phyloP scores from a whole-genome alignment of 2,329 filamentous ascomycete genomes.

The Colletotrichum lupini region DNA sequence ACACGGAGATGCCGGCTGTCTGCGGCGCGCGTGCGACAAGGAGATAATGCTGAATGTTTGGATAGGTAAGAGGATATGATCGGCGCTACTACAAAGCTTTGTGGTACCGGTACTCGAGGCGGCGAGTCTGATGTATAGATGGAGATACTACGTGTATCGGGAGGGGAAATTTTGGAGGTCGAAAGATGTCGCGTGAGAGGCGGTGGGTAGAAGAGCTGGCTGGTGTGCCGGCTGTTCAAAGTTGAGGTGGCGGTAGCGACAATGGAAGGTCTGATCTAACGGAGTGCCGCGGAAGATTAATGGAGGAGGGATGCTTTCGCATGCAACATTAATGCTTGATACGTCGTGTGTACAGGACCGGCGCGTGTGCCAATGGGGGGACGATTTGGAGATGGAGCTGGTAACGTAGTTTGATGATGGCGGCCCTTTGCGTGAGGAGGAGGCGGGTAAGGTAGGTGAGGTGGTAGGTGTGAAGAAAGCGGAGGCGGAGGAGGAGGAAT shows the following conservation, averaged over 20 bases:
- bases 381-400: conserved; percentile 33
- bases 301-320: neutral
- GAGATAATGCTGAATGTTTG: conserved; percentile 14
- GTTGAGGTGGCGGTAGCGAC: neutral
- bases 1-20: conserved; percentile 28
- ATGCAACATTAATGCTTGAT: conserved; percentile 12
- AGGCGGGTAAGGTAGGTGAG: conserved; percentile 2
- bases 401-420: neutral
- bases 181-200: conserved; percentile 20
- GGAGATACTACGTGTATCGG: neutral
- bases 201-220: conserved; percentile 14
- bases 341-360: neutral
- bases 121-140: neutral
- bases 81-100: neutral
- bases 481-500: neutral
- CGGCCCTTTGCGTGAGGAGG: neutral
- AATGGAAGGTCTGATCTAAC: conserved; percentile 36
- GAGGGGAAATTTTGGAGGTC: neutral
- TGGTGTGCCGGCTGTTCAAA: conserved; percentile 32
- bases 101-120: neutral
- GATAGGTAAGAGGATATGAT: conserved; percentile 21
- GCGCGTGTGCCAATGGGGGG: conserved; percentile 13
- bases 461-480: neutral
- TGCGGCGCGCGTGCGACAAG: conserved; percentile 31
- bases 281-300: conserved; percentile 31